Evolutionary conservation across 768 basidiomycete genomes (phyloP).

Genomic region (Pisolithus marmoratus): DNA sequence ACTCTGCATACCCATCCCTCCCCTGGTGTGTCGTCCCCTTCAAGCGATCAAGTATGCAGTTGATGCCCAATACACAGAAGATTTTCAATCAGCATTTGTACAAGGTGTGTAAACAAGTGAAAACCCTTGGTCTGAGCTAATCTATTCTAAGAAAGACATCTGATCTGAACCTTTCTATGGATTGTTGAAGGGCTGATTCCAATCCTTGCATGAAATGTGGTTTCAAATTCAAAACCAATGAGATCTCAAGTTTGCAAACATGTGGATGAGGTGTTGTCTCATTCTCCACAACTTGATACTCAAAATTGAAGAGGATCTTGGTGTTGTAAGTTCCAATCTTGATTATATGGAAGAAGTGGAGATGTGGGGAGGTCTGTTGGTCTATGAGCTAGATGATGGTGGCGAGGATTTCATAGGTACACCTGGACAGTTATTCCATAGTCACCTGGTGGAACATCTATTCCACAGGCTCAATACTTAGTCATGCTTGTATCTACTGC

Average conservation of each 20-base stretch:
- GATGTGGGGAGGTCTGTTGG: background rate
- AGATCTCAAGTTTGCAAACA: conserved; percentile 1
- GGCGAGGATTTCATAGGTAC: background rate
- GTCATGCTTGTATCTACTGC: no score
- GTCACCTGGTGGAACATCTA: background rate
- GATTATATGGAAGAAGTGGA: background rate
- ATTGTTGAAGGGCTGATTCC: conserved; percentile 10
- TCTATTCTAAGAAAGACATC: conserved; percentile 16
- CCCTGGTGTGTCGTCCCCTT: no score
- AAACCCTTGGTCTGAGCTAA: background rate
- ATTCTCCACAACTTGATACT: conserved; percentile 11
- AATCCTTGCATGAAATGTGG: conserved; percentile 3
- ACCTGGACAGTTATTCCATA: background rate
- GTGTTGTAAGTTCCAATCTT: background rate
- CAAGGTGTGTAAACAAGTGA: conserved; percentile 6
- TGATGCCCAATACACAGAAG: conserved; percentile 11
- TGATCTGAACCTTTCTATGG: conserved; percentile 11
- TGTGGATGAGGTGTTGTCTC: conserved; percentile 4
- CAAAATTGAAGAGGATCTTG: conserved; percentile 8
- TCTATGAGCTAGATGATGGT: background rate
- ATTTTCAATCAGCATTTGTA: no score
- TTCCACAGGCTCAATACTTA: no score
- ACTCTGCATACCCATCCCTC: no score
- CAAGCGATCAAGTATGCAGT: conserved; percentile 11
- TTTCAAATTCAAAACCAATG: no score